Conservation (phyloP, 441 rosid species). For the Arabidopsis lyrata region DNA sequence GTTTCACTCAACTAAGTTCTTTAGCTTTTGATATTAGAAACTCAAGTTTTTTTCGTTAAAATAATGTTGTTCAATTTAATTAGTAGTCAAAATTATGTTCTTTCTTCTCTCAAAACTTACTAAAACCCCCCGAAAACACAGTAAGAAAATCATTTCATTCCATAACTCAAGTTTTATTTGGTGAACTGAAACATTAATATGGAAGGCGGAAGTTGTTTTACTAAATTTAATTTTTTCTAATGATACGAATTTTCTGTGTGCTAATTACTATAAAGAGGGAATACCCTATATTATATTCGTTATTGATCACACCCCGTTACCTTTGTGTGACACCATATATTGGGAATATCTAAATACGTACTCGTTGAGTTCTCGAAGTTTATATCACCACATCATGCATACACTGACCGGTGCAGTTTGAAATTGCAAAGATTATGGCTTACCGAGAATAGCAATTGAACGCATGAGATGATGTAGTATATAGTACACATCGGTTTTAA, state of each 20-base stretch:
- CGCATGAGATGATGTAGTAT: background rate
- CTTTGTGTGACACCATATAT: background rate
- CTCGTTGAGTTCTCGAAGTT: background rate
- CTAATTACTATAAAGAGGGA: background rate
- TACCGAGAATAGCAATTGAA: background rate
- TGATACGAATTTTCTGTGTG: background rate
- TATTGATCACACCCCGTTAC: background rate
- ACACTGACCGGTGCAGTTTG: constrained; percentile 1
- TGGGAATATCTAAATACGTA: background rate
- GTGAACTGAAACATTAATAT: background rate
- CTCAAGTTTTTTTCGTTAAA: background rate
- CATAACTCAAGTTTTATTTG: background rate
- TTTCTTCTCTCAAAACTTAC: background rate
- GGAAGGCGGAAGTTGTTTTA: background rate
- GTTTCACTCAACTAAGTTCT: background rate
- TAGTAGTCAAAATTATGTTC: background rate
- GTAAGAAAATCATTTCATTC: background rate
- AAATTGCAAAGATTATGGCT: background rate
- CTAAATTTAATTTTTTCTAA: background rate
- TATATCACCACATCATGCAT: background rate
- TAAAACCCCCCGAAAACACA: background rate
- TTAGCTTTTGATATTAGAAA: background rate
- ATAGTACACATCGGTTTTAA: background rate
- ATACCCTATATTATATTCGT: background rate
- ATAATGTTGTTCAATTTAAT: background rate